Conservation (phyloP, 768 basidiomycete genomes). For the Mrakia hoshinonis region DNA sequence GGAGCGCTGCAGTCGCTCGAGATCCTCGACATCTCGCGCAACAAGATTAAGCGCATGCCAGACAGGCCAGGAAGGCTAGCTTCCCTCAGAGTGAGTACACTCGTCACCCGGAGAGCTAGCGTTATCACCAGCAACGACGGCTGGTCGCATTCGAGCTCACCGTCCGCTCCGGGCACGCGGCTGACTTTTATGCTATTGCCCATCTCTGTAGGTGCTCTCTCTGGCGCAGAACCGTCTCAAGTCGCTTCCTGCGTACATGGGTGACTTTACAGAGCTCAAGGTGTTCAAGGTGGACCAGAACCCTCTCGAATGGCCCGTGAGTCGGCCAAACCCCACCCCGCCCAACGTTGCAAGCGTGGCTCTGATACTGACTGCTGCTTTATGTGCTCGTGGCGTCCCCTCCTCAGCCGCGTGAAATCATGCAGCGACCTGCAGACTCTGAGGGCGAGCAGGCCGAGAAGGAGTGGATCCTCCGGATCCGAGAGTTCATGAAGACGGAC, state of each 20-base stretch:
- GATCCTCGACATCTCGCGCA: slow-evolving; percentile 87
- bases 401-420: slow-evolving; percentile 3
- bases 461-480: slow-evolving; percentile 19
- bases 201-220: slow-evolving; percentile 61
- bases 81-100: slow-evolving; percentile 51
- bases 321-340: slow-evolving; percentile 11
- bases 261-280: slow-evolving; percentile 60
- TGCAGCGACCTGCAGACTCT: background rate
- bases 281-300: slow-evolving; percentile 83
- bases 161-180: background rate
- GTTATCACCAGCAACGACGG: background rate
- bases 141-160: background rate
- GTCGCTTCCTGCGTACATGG: slow-evolving; percentile 67
- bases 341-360: background rate
- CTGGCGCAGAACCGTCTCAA: slow-evolving; percentile 76
- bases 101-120: background rate
- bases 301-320: slow-evolving; percentile 79
- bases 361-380: background rate
- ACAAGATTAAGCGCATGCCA: slow-evolving; percentile 75
- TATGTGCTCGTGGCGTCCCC: no score
- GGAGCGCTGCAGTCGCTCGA: slow-evolving; percentile 68
- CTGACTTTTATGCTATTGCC: background rate
- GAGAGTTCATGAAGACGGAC: slow-evolving; percentile 3
- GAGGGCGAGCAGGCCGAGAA: slow-evolving; percentile 10
- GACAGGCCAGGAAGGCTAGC: slow-evolving; percentile 61